Conservation (phyloP, 208 protist genomes). For the Trypanosoma conorhini region DNA sequence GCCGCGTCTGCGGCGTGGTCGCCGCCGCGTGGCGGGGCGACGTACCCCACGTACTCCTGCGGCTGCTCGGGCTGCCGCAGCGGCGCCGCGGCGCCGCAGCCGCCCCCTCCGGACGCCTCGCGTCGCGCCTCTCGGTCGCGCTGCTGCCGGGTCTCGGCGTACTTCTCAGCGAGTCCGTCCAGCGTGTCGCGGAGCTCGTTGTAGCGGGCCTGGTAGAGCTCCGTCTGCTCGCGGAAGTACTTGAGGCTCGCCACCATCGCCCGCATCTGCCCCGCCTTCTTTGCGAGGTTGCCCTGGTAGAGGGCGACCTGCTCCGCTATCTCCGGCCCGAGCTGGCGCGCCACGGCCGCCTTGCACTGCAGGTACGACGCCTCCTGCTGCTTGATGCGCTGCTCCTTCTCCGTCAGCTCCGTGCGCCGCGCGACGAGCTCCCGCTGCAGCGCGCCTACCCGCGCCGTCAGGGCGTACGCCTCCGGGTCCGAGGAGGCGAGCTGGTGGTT, state of each 20-base stretch:
- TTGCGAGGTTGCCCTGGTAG: constrained; percentile 92
- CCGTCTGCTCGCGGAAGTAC: constrained; percentile 86
- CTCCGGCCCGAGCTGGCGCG: constrained; percentile 95
- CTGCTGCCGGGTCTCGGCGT: constrained; percentile 22
- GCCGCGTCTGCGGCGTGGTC: not conserved
- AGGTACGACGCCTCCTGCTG: constrained; percentile 93
- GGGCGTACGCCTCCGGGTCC: constrained; percentile 94
- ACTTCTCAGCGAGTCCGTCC: constrained; percentile 49
- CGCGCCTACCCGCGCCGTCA: constrained; percentile 93
- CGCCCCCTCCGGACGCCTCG: constrained; percentile 6
- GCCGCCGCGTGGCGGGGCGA: constrained; percentile 36
- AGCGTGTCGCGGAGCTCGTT: constrained; percentile 70
- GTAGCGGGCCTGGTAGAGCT: constrained; percentile 66
- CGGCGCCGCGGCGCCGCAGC: constrained; percentile 10
- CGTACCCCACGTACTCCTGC: constrained; percentile 46
- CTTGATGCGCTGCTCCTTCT: constrained; percentile 92
- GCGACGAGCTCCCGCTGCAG: constrained; percentile 96
- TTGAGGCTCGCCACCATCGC: constrained; percentile 73
- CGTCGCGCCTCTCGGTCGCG: constrained; percentile 6
- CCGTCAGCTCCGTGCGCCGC: constrained; percentile 93
- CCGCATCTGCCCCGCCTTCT: constrained; percentile 94
- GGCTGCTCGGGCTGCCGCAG: not conserved
- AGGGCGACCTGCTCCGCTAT: constrained; percentile 95
- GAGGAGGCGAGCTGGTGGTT: constrained; percentile 95
- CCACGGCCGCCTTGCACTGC: constrained; percentile 93